Evolutionary conservation across 108 stramenopile species (phyloP).

Genomic region (Pelagomonas calceolata): DNA sequence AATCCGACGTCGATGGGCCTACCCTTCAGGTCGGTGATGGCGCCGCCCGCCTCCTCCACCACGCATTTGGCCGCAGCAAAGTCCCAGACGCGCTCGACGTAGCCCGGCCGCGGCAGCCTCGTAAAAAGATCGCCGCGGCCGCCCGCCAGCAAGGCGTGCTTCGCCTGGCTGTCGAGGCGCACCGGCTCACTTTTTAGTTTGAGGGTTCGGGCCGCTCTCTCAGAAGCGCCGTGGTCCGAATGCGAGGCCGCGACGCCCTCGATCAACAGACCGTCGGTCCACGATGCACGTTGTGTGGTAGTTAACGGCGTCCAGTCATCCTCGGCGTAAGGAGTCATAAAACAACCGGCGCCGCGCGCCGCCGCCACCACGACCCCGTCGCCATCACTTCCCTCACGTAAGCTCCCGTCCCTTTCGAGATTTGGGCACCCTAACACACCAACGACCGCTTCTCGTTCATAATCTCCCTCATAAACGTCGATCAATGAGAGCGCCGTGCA

Average conservation of each 20-base stretch:
- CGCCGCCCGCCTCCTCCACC: conserved; percentile 62
- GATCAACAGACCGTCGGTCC: too few species aligned
- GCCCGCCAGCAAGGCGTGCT: neutral
- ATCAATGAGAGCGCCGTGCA: conserved; percentile 55
- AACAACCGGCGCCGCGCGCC: neutral
- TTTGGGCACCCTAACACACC: conserved; percentile 72
- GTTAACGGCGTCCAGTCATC: too few species aligned
- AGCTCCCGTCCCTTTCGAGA: conserved; percentile 20
- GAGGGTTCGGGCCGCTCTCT: neutral
- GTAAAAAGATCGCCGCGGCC: neutral
- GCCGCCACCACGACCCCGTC: neutral
- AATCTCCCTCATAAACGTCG: conserved; percentile 23
- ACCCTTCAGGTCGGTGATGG: conserved; percentile 57
- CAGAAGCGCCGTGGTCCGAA: neutral
- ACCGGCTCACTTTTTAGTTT: neutral
- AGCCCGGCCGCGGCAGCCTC: conserved; percentile 52
- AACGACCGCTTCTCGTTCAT: conserved; percentile 43
- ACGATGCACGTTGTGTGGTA: too few species aligned
- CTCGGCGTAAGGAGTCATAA: too few species aligned
- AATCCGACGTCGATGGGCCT: conserved; percentile 49
- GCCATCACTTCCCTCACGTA: conserved; percentile 1
- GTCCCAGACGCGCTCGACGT: conserved; percentile 75
- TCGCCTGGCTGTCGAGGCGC: conserved; percentile 1
- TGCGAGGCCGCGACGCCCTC: too few species aligned
- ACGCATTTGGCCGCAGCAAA: conserved; percentile 59